phyloP scores from a whole-genome alignment of 306 rosid genomes.

The Quercus glauca region DNA sequence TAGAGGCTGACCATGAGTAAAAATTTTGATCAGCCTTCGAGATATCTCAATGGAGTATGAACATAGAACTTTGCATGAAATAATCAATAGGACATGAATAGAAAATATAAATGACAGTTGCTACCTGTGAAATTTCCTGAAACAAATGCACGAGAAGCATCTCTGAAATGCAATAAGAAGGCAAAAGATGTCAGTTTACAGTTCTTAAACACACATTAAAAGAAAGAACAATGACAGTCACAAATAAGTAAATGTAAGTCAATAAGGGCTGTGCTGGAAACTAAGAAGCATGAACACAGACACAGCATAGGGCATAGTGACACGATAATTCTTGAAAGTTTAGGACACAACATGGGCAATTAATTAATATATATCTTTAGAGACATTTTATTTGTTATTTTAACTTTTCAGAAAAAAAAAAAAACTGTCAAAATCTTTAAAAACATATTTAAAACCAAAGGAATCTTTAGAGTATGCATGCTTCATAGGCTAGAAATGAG shows the following conservation, averaged over 20 bases:
- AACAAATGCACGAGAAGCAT: constrained; percentile 97
- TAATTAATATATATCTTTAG: too few species aligned
- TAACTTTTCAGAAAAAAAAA: too few species aligned
- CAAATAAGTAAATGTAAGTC: background rate
- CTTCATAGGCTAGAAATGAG: background rate
- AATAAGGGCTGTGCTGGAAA: background rate
- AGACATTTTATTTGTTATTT: too few species aligned
- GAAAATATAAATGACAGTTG: background rate
- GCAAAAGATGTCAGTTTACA: constrained; percentile 15
- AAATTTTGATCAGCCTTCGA: background rate
- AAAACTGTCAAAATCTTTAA: too few species aligned
- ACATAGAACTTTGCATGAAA: background rate
- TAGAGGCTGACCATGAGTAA: background rate
- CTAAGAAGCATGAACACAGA: too few species aligned
- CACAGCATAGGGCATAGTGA: too few species aligned
- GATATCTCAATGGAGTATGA: background rate
- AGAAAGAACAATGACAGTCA: background rate
- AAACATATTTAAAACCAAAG: too few species aligned
- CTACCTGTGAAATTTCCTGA: constrained; percentile 98
- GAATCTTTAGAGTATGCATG: too few species aligned
- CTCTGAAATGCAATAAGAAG: constrained; percentile 45
- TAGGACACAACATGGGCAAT: too few species aligned
- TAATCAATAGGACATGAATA: background rate
- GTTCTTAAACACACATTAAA: background rate
- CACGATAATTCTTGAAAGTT: too few species aligned